Conservation (phyloP, 139 green algal species). For the Coelastrella sp. region DNA sequence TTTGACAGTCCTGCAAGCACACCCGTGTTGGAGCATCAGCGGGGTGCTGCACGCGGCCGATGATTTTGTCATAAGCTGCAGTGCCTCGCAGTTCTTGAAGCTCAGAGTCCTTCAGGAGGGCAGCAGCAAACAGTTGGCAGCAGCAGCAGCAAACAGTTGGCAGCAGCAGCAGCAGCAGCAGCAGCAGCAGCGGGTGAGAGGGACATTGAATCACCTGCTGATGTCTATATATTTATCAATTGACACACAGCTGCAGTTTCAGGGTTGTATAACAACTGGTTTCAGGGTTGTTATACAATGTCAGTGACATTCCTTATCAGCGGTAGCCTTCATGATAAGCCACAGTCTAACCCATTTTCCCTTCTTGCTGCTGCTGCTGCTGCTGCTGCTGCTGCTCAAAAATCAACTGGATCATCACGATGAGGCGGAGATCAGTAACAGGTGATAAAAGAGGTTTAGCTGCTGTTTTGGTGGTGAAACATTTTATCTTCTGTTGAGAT, state of each 20-base stretch:
- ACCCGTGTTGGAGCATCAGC: constrained; percentile 67
- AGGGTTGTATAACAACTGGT: too few relatives aligned
- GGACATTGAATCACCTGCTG: too few relatives aligned
- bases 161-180: background rate
- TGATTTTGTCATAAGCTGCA: constrained; percentile 65
- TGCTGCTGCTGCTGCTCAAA: too few relatives aligned
- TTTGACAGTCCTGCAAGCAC: background rate
- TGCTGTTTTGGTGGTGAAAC: background rate
- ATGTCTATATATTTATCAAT: too few relatives aligned
- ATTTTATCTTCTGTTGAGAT: too few relatives aligned
- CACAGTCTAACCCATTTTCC: background rate
- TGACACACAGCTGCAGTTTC: too few relatives aligned
- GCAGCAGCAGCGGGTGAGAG: background rate
- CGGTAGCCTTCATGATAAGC: background rate
- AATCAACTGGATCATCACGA: too few relatives aligned
- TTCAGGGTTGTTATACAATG: too few relatives aligned
- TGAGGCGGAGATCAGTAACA: too few relatives aligned
- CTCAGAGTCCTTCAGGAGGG: constrained; percentile 30
- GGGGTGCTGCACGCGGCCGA: constrained; percentile 60
- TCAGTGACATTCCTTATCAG: too few relatives aligned
- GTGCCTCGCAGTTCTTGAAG: constrained; percentile 61
- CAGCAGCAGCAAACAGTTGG: background rate
- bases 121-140: background rate
- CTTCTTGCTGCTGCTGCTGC: background rate
- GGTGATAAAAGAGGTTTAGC: too few relatives aligned